Percentiles rank a stretch among this genome's conserved stretches.
phyloP scores from a whole-genome alignment of 139 green algal genomes.

The Picocystis salinarum region DNA sequence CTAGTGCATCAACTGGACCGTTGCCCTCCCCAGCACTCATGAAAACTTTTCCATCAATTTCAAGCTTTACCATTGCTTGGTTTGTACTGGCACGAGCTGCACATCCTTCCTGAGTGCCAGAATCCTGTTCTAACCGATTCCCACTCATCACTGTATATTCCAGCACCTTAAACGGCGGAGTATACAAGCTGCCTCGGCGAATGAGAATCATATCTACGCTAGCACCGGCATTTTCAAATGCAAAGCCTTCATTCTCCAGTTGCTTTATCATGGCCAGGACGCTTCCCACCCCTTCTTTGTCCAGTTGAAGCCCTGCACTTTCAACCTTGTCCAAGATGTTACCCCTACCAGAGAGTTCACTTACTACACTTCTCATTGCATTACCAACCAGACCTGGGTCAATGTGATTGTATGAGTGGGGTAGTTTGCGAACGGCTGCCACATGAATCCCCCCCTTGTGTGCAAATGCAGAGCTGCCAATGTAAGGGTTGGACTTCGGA shows the following conservation, averaged over 20 bases:
- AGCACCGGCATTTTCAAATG: conserved; percentile 19
- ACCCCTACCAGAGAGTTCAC: conserved; percentile 16
- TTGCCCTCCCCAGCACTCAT: conserved; percentile 8
- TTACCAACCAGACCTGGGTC: conserved; percentile 21
- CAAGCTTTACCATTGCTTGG: neutral
- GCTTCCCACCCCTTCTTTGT: conserved; percentile 11
- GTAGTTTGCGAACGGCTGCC: conserved; percentile 20
- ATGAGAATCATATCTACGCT: conserved; percentile 25
- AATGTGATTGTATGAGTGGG: conserved; percentile 25
- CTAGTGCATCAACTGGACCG: conserved; percentile 20
- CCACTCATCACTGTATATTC: conserved; percentile 20
- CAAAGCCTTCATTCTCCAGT: conserved; percentile 20
- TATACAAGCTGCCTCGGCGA: conserved; percentile 8
- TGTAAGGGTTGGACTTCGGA: conserved; percentile 14
- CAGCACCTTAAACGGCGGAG: conserved; percentile 14
- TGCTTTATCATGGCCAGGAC: conserved; percentile 27
- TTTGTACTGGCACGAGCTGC: conserved; percentile 1
- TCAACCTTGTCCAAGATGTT: conserved; percentile 22
- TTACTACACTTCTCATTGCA: conserved; percentile 18
- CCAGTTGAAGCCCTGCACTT: conserved; percentile 12
- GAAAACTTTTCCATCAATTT: neutral
- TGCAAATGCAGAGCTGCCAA: conserved; percentile 19
- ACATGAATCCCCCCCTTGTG: conserved; percentile 31
- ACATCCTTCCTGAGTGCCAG: neutral
- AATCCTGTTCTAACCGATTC: conserved; percentile 9